These are phyloP conservation scores for Pilasporangium apinafurcum DNA, from an alignment of 352 stramenopile genomes.

Conservation along the genomic window DNA sequence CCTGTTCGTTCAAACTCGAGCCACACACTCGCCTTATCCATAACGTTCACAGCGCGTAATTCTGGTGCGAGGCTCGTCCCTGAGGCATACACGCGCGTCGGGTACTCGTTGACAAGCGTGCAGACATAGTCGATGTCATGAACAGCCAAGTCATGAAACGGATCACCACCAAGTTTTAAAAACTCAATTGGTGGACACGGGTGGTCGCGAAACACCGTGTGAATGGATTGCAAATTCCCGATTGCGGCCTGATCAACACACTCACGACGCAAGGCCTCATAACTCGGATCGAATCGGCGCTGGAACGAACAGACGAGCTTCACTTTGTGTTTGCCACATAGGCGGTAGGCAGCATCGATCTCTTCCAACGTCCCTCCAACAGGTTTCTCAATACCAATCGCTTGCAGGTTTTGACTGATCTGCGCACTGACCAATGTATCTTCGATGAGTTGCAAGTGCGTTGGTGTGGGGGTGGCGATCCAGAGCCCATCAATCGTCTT, in stretches of 20 bases:
- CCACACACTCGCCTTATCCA: conserved; percentile 83
- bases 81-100: conserved; percentile 75
- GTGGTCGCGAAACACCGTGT: conserved; percentile 89
- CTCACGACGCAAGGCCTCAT: conserved; percentile 40
- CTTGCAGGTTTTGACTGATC: conserved; percentile 12
- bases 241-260: conserved; percentile 43
- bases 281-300: conserved; percentile 88
- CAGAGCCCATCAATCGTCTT: conserved; percentile 48
- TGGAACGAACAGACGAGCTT: conserved; percentile 90
- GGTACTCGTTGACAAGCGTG: conserved; percentile 67
- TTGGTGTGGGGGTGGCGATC: conserved; percentile 70
- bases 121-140: conserved; percentile 93
- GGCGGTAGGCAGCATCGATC: conserved; percentile 52
- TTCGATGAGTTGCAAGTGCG: conserved; percentile 49
- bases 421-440: conserved; percentile 14
- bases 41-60: conserved; percentile 57
- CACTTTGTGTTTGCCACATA: conserved; percentile 38
- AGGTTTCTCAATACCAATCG: conserved; percentile 75
- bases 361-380: conserved; percentile 48
- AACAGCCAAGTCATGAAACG: conserved; percentile 87
- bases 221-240: conserved; percentile 69
- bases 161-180: conserved; percentile 80
- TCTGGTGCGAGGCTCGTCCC: conserved; percentile 71
- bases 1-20: conserved; percentile 59
- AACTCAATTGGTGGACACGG: conserved; percentile 86